Conservation (phyloP, 2,329 filamentous ascomycete species). For the Cryoendolithus antarcticus region DNA sequence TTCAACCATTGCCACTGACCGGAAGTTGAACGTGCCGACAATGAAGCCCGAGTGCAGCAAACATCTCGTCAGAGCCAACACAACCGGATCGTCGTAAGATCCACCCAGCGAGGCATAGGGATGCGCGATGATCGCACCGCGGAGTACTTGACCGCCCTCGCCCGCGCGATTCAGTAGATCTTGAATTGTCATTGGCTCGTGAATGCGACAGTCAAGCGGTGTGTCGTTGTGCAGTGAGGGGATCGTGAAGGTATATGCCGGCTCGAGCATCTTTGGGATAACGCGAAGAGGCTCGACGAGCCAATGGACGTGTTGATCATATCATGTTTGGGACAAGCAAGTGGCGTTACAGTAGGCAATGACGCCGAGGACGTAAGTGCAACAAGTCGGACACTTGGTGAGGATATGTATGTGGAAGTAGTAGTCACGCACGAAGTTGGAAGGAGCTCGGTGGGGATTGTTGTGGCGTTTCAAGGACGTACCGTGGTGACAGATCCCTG, state of each 20-base stretch:
- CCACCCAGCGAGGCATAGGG: constrained; percentile 85
- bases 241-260: constrained; percentile 51
- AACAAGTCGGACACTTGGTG: no score
- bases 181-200: constrained; percentile 38
- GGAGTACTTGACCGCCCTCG: background rate
- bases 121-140: constrained; percentile 63
- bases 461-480: no score
- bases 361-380: no score
- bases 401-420: no score
- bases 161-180: background rate
- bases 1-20: constrained; percentile 21
- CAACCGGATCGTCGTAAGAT: constrained; percentile 68
- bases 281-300: no score
- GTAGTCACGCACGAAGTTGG: no score
- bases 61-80: constrained; percentile 50
- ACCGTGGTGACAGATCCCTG: no score
- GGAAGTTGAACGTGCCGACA: constrained; percentile 84
- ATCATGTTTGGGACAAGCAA: no score
- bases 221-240: constrained; percentile 73
- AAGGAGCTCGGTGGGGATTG: no score
- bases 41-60: constrained; percentile 60
- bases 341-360: no score
- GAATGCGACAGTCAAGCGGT: constrained; percentile 68
- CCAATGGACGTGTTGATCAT: no score
- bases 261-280: constrained; percentile 1